Base-by-base conservation (phyloP, 345 rosid genomes). In the Eucalyptus caleyi region DNA sequence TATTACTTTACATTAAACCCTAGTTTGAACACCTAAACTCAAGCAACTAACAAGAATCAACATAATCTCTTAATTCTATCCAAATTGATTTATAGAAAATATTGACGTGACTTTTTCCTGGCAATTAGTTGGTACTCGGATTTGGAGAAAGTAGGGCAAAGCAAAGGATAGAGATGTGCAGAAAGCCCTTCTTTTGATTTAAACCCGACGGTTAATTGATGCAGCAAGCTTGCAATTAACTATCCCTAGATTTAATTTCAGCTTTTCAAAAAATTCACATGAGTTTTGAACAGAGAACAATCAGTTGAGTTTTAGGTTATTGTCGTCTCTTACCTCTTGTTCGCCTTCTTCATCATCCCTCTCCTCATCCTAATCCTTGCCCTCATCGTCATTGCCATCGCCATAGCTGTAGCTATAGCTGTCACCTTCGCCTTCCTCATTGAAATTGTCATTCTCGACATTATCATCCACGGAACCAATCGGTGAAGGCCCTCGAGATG, bases 281-380 rank as follows among this genome's bases (percentile, higher is more conserved):
- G 72, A 69, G 45, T 23, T 32, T 16, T 30, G 40, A 86, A 32
- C 8, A n/a, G 24, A 30, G 32, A 85, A 86, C 34, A n/a, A 0
- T 21, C 2, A 26, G 44, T 18, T 6, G 16, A 37, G 49, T 37
- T 34, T 59, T 60, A 27, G 47, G 45, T 24, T 45, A 18, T 10
- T 60, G 21, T 59, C 50, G 5, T 37, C 72, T 60, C 16, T 60
- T 24, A 30, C 60, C 87, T 86, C 60, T 34, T 86, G 60, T 50
- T n/a, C 15, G 42, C 40, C 87, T 49, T 86, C 96, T 1, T 91
- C 96, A 1, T 92, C 96, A 3, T 93, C 94, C 2, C 83, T 95
- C 5, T 93, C 95, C 0, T 92, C 96, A 1, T 91, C 96, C 1
- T 92, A 96, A 3, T 93, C 94, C 3, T 89, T 93, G 0, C 91